These are phyloP conservation scores for Entoloma clypeatum DNA, from an alignment of 1,284 basidiomycete species.

Conservation along the genomic window DNA sequence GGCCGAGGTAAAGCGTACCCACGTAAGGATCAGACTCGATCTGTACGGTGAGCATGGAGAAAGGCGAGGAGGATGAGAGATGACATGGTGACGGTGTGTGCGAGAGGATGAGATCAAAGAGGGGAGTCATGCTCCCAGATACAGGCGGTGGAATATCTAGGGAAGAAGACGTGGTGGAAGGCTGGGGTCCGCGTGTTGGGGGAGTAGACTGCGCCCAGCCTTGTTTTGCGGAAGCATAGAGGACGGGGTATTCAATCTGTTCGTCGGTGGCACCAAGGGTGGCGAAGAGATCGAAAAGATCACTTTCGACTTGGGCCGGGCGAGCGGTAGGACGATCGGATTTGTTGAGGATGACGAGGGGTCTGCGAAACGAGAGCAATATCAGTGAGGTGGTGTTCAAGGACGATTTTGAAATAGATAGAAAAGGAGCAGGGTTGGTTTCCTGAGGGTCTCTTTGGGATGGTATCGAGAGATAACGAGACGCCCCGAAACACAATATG, in stretches of 20 bases:
- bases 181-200: slow-evolving; percentile 15
- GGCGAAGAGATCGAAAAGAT: slow-evolving; percentile 46
- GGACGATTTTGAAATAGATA: too few species aligned
- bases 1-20: slow-evolving; percentile 41
- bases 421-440: background rate
- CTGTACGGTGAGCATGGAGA: slow-evolving; percentile 46
- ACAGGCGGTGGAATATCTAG: slow-evolving; percentile 2
- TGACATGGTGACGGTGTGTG: slow-evolving; percentile 39
- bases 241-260: slow-evolving; percentile 45
- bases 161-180: slow-evolving; percentile 14
- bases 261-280: slow-evolving; percentile 45
- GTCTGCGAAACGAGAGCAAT: slow-evolving; percentile 31
- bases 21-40: slow-evolving; percentile 44
- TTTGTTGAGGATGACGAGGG: slow-evolving; percentile 44
- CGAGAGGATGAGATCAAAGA: slow-evolving; percentile 42
- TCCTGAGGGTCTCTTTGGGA: too few species aligned
- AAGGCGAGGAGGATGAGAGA: slow-evolving; percentile 35
- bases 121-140: slow-evolving; percentile 36
- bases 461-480: too few species aligned
- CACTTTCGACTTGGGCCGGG: slow-evolving; percentile 41
- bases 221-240: slow-evolving; percentile 47
- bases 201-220: slow-evolving; percentile 39
- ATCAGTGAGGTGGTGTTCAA: too few species aligned
- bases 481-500: too few species aligned
- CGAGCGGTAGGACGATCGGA: slow-evolving; percentile 41